Evolutionary conservation across 1,284 basidiomycete species (phyloP).

Genomic region (Stygiomarasmius scandens): DNA sequence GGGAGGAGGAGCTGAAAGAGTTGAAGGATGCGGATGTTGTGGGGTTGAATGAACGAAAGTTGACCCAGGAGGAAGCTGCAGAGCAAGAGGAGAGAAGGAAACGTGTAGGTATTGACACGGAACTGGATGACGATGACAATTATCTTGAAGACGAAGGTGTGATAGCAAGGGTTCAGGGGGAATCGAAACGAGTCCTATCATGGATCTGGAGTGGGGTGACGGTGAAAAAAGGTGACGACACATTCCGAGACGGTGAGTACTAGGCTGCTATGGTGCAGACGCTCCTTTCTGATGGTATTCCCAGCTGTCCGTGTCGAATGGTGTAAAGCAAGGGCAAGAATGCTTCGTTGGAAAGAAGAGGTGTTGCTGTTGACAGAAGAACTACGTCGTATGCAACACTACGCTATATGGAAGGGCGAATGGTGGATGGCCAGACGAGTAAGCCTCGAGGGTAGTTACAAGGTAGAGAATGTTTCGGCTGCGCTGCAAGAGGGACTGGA

Average conservation of each 20-base stretch:
- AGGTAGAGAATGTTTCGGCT: background rate
- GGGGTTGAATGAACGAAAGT: slow-evolving; percentile 11
- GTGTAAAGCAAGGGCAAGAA: slow-evolving; percentile 3
- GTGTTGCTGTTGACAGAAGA: background rate
- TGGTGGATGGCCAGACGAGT: background rate
- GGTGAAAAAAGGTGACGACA: background rate
- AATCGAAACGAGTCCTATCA: background rate
- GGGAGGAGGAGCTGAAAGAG: slow-evolving; percentile 5
- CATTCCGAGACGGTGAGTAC: background rate
- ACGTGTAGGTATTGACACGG: background rate
- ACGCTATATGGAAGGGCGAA: background rate
- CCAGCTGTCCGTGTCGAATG: slow-evolving; percentile 4
- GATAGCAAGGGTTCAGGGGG: background rate
- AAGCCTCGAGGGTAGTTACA: background rate
- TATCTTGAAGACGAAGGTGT: background rate
- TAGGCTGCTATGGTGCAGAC: background rate
- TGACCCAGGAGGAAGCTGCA: slow-evolving; percentile 9
- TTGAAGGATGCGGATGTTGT: slow-evolving; percentile 10
- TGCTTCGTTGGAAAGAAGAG: slow-evolving; percentile 1
- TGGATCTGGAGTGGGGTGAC: background rate
- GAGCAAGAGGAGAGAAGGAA: no score
- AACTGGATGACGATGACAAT: background rate
- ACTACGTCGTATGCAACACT: background rate
- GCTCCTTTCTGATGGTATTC: background rate
- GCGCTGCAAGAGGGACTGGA: background rate